Evolutionary conservation across 2,329 filamentous ascomycete genomes (phyloP).

Genomic region (Aspergillus puulaauensis): DNA sequence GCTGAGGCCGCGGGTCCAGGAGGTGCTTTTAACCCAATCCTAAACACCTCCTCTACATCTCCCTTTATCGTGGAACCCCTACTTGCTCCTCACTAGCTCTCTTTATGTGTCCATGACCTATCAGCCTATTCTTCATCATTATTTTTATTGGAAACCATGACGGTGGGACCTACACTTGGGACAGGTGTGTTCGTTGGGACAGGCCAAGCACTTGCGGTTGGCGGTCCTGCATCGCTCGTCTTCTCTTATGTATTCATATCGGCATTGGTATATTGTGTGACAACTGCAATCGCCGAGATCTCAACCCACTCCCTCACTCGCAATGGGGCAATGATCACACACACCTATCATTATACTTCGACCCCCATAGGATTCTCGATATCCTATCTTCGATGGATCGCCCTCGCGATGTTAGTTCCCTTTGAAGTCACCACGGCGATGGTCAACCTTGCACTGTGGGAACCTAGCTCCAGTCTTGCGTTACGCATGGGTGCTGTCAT

Average conservation of each 20-base stretch:
- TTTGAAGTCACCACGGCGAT: conserved; percentile 66
- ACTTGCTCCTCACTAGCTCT: not conserved
- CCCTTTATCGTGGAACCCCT: not conserved
- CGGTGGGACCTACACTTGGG: conserved; percentile 57
- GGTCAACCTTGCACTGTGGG: conserved; percentile 63
- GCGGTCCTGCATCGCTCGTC: conserved; percentile 53
- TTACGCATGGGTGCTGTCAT: conserved; percentile 55
- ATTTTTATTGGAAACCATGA: conserved; percentile 49
- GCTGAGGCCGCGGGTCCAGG: not conserved
- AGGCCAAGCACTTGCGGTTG: conserved; percentile 52
- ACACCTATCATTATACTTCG: conserved; percentile 41
- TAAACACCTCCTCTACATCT: not conserved
- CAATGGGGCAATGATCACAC: conserved; percentile 41
- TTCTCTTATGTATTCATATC: conserved; percentile 53
- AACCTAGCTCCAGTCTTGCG: conserved; percentile 36
- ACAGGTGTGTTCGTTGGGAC: conserved; percentile 57
- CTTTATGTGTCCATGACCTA: not conserved
- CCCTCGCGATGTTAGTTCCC: conserved; percentile 45
- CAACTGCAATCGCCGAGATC: conserved; percentile 45
- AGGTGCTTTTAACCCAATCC: too few species aligned
- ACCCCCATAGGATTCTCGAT: conserved; percentile 40
- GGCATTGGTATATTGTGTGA: conserved; percentile 46
- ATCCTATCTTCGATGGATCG: conserved; percentile 48
- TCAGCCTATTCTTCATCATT: conserved; percentile 8
- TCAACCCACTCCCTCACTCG: conserved; percentile 37